A percentile compares a stretch with the other conserved stretches of the same genome.
phyloP scores from a whole-genome alignment of 306 rosid species.

The Vicia villosa region DNA sequence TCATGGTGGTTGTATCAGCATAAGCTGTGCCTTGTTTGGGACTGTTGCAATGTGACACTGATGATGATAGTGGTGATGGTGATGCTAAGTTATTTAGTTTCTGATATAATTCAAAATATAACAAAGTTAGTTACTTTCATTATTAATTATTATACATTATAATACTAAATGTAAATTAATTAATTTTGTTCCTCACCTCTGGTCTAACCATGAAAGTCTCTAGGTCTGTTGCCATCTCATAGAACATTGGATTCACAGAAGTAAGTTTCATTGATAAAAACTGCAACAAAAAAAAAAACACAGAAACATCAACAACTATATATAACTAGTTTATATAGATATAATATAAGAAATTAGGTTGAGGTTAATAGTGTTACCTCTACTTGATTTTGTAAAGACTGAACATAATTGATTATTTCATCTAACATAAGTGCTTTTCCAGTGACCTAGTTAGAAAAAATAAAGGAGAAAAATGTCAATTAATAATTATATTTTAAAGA shows the following conservation, averaged over 20 bases:
- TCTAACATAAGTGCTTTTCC: slow-evolving; percentile 95
- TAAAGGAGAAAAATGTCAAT: background rate
- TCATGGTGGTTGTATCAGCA: slow-evolving; percentile 40
- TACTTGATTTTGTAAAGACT: slow-evolving; percentile 94
- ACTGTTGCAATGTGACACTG: slow-evolving; percentile 57
- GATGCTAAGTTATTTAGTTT: slow-evolving; percentile 45
- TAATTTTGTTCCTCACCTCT: slow-evolving; percentile 52
- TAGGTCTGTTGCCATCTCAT: slow-evolving; percentile 62
- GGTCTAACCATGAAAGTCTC: slow-evolving; percentile 52
- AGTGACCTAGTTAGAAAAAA: slow-evolving; percentile 58
- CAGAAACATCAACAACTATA: background rate
- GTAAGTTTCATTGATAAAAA: slow-evolving; percentile 89
- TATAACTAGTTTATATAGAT: background rate
- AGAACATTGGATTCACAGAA: slow-evolving; percentile 64
- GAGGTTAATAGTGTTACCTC: slow-evolving; percentile 59
- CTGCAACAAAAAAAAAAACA: slow-evolving; percentile 38
- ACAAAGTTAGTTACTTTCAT: slow-evolving; percentile 28
- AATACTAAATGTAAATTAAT: background rate
- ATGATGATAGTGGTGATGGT: slow-evolving; percentile 43
- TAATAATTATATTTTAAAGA: background rate
- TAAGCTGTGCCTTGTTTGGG: slow-evolving; percentile 46
- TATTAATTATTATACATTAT: too few species aligned
- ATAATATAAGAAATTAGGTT: background rate
- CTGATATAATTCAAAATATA: slow-evolving; percentile 39
- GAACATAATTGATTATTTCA: slow-evolving; percentile 94